phyloP scores from a whole-genome alignment of 352 stramenopile genomes.

The Globisporangium paroecandrum region DNA sequence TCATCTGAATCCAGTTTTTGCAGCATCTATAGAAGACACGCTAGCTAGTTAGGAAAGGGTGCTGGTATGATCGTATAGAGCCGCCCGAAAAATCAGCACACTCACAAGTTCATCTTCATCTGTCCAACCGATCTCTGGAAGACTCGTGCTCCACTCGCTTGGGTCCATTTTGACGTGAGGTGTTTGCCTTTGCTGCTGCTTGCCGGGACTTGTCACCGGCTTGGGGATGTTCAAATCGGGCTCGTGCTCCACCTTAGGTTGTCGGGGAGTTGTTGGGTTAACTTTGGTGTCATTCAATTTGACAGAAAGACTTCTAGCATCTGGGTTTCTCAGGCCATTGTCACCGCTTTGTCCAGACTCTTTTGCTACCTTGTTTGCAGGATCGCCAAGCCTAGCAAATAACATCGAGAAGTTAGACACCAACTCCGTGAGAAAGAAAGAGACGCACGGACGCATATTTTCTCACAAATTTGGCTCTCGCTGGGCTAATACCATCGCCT shows the following conservation, averaged over 20 bases:
- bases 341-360: slow-evolving; percentile 6
- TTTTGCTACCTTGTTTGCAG: not conserved
- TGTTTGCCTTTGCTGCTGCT: not conserved
- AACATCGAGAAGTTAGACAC: not conserved
- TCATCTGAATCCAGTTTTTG: slow-evolving; percentile 26
- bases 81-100: not conserved
- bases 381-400: not conserved
- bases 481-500: slow-evolving; percentile 14
- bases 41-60: not conserved
- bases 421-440: not conserved
- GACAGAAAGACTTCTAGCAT: not conserved
- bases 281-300: not conserved
- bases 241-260: not conserved
- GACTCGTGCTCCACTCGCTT: not conserved
- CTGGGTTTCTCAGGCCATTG: not conserved
- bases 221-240: not conserved
- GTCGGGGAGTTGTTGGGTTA: not conserved
- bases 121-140: slow-evolving; percentile 55
- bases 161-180: not conserved
- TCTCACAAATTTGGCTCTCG: slow-evolving; percentile 2
- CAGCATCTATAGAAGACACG: slow-evolving; percentile 21
- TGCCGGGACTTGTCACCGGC: not conserved
- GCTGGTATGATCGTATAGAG: not conserved
- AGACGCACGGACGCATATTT: too few species aligned
- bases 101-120: slow-evolving; percentile 50